A percentile compares a stretch with the other conserved stretches of the same genome.
Evolutionary conservation across 805 yeast genomes (phyloP).

Genomic region (Sungouiella blattae): DNA sequence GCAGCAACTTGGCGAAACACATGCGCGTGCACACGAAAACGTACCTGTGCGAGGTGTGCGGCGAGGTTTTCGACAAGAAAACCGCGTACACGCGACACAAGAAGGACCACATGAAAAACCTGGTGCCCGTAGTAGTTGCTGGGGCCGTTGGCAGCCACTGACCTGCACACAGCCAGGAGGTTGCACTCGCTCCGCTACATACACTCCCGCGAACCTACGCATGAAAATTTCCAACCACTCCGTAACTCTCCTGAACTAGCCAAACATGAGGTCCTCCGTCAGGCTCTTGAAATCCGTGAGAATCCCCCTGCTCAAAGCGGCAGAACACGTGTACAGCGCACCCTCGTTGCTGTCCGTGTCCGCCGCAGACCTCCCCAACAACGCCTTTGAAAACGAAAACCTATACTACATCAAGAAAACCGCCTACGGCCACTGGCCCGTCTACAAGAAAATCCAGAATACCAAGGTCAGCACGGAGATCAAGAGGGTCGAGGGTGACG

Average conservation of each 20-base stretch:
- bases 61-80: conserved; percentile 47
- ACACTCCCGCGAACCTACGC: no score
- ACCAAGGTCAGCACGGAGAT: conserved; percentile 71
- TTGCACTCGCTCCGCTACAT: no score
- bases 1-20: conserved; percentile 85
- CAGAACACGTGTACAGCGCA: conserved; percentile 20
- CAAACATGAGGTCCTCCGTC: conserved; percentile 24
- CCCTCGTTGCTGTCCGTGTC: conserved; percentile 22
- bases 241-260: background rate
- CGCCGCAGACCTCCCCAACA: conserved; percentile 16
- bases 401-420: conserved; percentile 47
- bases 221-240: no score
- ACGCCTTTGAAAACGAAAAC: conserved; percentile 32
- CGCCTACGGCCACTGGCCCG: conserved; percentile 71
- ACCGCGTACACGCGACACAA: conserved; percentile 41
- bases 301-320: conserved; percentile 15
- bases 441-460: conserved; percentile 65
- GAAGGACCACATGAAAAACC: conserved; percentile 4
- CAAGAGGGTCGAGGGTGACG: conserved; percentile 67
- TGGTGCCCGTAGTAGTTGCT: no score
- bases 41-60: conserved; percentile 50
- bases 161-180: no score
- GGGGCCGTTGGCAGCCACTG: no score
- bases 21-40: conserved; percentile 67
- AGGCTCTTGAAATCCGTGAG: conserved; percentile 21